phyloP scores from a whole-genome alignment of 2,329 filamentous ascomycete species.

The Pyricularia pennisetigena region DNA sequence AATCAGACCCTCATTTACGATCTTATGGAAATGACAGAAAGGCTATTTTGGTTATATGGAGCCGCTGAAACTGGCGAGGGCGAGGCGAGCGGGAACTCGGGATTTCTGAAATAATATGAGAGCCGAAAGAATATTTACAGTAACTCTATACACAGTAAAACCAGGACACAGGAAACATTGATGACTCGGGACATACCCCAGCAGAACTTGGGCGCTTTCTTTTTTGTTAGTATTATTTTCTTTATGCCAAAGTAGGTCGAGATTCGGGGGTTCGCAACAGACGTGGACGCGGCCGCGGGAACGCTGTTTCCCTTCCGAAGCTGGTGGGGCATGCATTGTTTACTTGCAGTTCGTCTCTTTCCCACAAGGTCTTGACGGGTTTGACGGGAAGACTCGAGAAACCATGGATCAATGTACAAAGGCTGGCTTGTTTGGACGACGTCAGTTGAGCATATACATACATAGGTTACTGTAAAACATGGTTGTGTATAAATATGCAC shows the following conservation, averaged over 20 bases:
- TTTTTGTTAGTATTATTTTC: no score
- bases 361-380: neutral
- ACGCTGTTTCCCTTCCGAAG: neutral
- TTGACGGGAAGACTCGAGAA: neutral
- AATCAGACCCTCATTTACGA: neutral
- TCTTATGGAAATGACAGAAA: neutral
- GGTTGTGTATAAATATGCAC: neutral
- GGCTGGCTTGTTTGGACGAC: neutral
- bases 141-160: no score
- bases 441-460: neutral
- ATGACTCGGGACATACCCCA: neutral
- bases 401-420: neutral
- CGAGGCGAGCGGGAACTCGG: neutral
- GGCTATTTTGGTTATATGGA: neutral
- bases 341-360: neutral
- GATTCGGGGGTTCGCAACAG: neutral
- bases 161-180: neutral
- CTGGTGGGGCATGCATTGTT: neutral
- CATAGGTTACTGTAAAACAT: no score
- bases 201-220: neutral
- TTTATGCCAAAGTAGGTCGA: neutral
- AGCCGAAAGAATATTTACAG: no score
- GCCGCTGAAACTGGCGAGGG: neutral
- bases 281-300: neutral
- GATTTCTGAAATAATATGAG: neutral